Percentiles rank a stretch among this genome's conserved stretches.
Evolutionary conservation across 78 protist genomes (phyloP).

Genomic region (Kipferlia bialata): DNA sequence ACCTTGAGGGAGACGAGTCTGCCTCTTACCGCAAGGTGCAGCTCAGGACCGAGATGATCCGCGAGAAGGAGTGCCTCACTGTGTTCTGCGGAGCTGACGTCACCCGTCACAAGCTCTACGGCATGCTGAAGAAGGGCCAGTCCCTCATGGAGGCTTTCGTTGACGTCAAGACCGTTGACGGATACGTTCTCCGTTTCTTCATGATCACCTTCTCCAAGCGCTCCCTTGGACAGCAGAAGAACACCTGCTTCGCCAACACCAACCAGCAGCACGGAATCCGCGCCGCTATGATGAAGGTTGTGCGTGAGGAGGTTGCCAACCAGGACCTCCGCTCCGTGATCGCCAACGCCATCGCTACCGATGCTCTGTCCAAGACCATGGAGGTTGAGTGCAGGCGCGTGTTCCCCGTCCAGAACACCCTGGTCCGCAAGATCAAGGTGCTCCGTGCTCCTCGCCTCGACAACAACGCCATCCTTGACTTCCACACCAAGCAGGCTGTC

Average conservation of each 20-base stretch:
- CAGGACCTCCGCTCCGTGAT: conserved; percentile 31
- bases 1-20: conserved; percentile 70
- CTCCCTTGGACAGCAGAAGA: conserved; percentile 32
- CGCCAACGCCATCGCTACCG: conserved; percentile 51
- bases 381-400: conserved; percentile 54
- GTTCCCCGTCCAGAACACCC: conserved; percentile 88
- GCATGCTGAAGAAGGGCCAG: conserved; percentile 84
- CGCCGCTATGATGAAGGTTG: conserved; percentile 76
- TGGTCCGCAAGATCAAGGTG: conserved; percentile 72
- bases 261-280: conserved; percentile 69
- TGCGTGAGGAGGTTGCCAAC: conserved; percentile 56
- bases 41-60: conserved; percentile 80
- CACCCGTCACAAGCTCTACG: conserved; percentile 91
- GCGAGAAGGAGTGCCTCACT: conserved; percentile 70
- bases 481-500: neutral
- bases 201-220: conserved; percentile 86
- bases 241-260: conserved; percentile 61
- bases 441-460: neutral
- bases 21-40: conserved; percentile 78
- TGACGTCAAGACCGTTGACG: conserved; percentile 80
- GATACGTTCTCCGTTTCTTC: conserved; percentile 80
- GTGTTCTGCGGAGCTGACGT: conserved; percentile 92
- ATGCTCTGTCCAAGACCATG: conserved; percentile 74
- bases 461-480: neutral
- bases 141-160: conserved; percentile 79